phyloP scores from a whole-genome alignment of 805 yeast species.

The Candida morakotiae region DNA sequence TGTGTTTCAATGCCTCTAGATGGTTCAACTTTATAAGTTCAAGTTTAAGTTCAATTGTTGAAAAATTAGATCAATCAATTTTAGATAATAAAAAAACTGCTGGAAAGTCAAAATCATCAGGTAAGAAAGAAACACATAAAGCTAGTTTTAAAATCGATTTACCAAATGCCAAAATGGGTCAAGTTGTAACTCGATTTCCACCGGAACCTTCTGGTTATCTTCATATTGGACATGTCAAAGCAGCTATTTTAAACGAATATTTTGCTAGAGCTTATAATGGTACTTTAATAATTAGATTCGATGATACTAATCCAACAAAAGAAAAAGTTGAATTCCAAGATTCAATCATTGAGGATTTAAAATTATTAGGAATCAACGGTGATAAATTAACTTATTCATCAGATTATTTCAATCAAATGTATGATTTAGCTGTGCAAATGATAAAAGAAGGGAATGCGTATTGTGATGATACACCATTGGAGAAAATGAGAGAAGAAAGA shows the following conservation, averaged over 20 bases:
- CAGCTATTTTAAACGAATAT: constrained; percentile 93
- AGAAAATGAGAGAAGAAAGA: constrained; percentile 97
- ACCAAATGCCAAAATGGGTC: constrained; percentile 85
- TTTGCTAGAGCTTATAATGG: constrained; percentile 96
- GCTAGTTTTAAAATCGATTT: constrained; percentile 94
- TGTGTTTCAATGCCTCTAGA: constrained; percentile 82
- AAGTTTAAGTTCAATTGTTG: constrained; percentile 66
- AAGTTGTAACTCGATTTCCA: constrained; percentile 98
- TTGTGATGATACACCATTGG: constrained; percentile 94
- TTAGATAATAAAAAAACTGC: constrained; percentile 68
- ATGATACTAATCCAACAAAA: constrained; percentile 96
- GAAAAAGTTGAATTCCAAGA: constrained; percentile 95
- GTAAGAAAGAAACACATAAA: constrained; percentile 82
- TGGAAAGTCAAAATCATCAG: constrained; percentile 36
- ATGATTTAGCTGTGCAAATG: constrained; percentile 76
- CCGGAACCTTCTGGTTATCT: constrained; percentile 99
- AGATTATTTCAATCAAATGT: constrained; percentile 90
- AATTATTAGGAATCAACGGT: constrained; percentile 87
- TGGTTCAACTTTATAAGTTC: constrained; percentile 82
- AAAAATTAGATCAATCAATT: constrained; percentile 60
- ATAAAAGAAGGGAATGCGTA: constrained; percentile 96
- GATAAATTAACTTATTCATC: constrained; percentile 87
- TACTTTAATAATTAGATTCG: constrained; percentile 93
- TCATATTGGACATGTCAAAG: constrained; percentile 99
- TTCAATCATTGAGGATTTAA: constrained; percentile 88